Base-by-base conservation (phyloP, 495 filamentous ascomycete species). In the Lasiosphaeris hirsuta region DNA sequence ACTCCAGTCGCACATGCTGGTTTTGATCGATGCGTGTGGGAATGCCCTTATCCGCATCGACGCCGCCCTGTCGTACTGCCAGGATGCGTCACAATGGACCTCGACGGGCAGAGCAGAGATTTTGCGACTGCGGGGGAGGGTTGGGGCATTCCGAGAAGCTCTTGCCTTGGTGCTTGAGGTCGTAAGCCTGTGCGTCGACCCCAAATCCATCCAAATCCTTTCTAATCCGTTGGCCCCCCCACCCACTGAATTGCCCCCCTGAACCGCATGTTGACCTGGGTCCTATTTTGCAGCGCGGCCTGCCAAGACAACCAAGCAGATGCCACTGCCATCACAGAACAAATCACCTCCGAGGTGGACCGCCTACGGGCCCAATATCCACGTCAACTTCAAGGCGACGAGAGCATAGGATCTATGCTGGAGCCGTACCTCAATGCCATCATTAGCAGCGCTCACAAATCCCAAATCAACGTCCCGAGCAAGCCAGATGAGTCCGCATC, bases 161-260 rank as follows among this genome's bases (percentile, higher is more conserved):
- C 30, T 70, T 13, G 58, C 39, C 3, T 45, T 69, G 33, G 61
- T 59, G 4, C 49, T 69, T 7, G 63, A 70, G 9, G 56, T 67
- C 6, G 58, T 63, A 3, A 63, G 33, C 18, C 38, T 69, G 57
- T 66, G 58, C 13, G 53, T 49, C 13, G 3, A 10, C 23, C 34
- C 30, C 7, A 7, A 14, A 8, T 14, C 38, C 13, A 4, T 9
- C 34, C 15, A 3, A 36, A 18, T 38, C 5, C n/a, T n/a, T n/a
- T n/a, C n/a, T n/a, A n/a, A 30, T 30, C 23, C 23, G 2, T 30
- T 30, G 23, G 23, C 23, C 23, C 23, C 23, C 23, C 23, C n/a
- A n/a, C n/a, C n/a, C n/a, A n/a, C 23, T 30, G 23, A 30, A 30
- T 30, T 30, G 2, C 23, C 23, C 23, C 23, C 36, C 49, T 18